These are phyloP conservation scores for Euphrasia confusa DNA, from an alignment of 257 asterid genomes.

Conservation along the genomic window DNA sequence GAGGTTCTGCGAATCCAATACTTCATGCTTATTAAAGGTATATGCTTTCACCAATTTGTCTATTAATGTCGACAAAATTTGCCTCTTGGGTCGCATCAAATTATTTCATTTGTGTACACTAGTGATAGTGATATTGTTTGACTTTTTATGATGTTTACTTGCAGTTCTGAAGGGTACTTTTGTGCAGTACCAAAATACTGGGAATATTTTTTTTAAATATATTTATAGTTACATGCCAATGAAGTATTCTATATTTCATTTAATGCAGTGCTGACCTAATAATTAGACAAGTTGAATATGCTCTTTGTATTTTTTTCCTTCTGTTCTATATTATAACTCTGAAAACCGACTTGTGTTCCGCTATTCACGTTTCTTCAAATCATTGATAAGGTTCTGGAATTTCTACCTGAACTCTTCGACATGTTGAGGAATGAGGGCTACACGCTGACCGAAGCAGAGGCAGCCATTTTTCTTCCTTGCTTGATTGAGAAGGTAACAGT, in stretches of 20 bases:
- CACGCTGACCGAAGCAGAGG: conserved; percentile 90
- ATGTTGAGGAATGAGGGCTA: conserved; percentile 82
- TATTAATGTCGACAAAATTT: conserved; percentile 6
- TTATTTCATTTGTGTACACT: not conserved
- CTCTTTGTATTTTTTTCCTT: not conserved
- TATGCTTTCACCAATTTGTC: conserved; percentile 4
- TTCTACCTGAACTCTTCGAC: conserved; percentile 91
- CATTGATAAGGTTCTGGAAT: conserved; percentile 79
- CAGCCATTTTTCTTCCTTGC: conserved; percentile 93
- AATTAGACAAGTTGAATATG: not conserved
- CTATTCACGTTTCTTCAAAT: conserved; percentile 17
- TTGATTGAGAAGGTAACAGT: conserved; percentile 77
- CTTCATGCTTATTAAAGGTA: conserved; percentile 92
- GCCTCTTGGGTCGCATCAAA: not conserved
- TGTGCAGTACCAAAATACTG: not conserved
- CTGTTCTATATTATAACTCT: not conserved
- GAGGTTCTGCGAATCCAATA: conserved; percentile 90
- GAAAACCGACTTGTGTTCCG: conserved; percentile 18
- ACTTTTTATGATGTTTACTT: not conserved
- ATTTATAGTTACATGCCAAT: not conserved
- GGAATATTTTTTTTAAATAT: not conserved
- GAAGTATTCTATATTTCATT: not conserved
- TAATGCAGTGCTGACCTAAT: not conserved
- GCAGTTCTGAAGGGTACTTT: conserved; percentile 8
- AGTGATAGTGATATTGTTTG: conserved; percentile 3